Percentiles rank a stretch among this genome's conserved stretches.
phyloP scores from a whole-genome alignment of 2,329 filamentous ascomycete genomes.

The Teratosphaeria zuluensis region DNA sequence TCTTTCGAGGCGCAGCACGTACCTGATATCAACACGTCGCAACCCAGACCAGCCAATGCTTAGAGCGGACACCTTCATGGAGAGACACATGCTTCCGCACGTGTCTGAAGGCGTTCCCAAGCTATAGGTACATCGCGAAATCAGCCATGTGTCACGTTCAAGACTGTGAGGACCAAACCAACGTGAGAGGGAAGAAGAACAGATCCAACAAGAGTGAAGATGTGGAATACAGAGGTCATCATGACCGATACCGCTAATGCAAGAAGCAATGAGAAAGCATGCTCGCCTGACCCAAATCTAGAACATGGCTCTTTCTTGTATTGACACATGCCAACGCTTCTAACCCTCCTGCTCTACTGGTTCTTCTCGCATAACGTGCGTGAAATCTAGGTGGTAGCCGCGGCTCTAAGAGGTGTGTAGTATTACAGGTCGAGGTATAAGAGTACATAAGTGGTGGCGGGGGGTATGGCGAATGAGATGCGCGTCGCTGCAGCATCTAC shows the following conservation, averaged over 20 bases:
- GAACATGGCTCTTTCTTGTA: background rate
- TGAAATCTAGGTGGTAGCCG: background rate
- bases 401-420: constrained; percentile 1
- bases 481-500: constrained; percentile 39
- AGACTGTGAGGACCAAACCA: background rate
- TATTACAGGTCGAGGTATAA: constrained; percentile 7
- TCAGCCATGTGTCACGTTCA: background rate
- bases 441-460: constrained; percentile 3
- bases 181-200: background rate
- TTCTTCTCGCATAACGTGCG: background rate
- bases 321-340: background rate
- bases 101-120: background rate
- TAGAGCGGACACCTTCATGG: too few relatives aligned
- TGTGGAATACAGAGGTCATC: constrained; percentile 6
- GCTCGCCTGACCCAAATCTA: background rate
- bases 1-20: background rate
- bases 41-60: too few relatives aligned
- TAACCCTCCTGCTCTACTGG: background rate
- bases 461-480: constrained; percentile 5
- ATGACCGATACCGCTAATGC: constrained; percentile 3
- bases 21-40: background rate
- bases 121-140: background rate
- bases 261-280: background rate
- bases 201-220: constrained; percentile 7
- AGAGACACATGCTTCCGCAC: background rate